Evolutionary conservation across 495 filamentous ascomycete species (phyloP).

Genomic region (Aspergillus biplanus): DNA sequence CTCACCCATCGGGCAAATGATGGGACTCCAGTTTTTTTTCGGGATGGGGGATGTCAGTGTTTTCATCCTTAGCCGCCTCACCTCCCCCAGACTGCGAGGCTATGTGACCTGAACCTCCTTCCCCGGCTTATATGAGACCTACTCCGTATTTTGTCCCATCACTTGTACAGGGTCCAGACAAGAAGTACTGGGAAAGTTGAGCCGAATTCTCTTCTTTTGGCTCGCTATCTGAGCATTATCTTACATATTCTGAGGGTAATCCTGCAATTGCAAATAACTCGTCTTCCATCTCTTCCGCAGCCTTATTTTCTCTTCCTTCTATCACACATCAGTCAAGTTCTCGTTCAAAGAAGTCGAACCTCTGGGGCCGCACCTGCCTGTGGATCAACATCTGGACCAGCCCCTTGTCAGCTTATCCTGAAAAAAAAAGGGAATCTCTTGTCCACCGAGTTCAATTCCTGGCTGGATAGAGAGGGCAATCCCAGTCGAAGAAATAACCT

Average conservation of each 20-base stretch:
- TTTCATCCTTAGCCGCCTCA: not conserved
- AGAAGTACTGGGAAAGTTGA: not conserved
- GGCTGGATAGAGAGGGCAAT: conserved; percentile 3
- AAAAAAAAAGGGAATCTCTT: conserved; percentile 5
- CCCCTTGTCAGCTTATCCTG: conserved; percentile 10
- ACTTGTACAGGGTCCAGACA: not conserved
- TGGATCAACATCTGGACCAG: conserved; percentile 11
- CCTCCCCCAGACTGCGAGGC: not conserved
- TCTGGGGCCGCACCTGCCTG: conserved; percentile 13
- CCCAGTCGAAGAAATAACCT: not conserved
- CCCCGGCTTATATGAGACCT: not conserved
- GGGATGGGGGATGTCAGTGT: not conserved
- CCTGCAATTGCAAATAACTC: not conserved
- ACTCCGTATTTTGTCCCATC: not conserved
- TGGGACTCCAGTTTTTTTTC: not conserved
- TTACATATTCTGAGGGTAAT: not conserved
- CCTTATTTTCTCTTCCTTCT: not conserved
- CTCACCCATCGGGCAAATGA: not conserved
- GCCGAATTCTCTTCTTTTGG: not conserved
- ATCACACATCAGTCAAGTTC: not conserved
- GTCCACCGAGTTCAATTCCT: not conserved
- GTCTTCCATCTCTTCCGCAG: not conserved
- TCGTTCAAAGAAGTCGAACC: no score
- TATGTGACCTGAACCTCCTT: not conserved
- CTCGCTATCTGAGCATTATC: not conserved